Percentiles rank a stretch among this genome's conserved stretches.
These are phyloP conservation scores for Ophiosphaerella korrae DNA, from an alignment of 2,329 filamentous ascomycete species.

Conservation along the genomic window DNA sequence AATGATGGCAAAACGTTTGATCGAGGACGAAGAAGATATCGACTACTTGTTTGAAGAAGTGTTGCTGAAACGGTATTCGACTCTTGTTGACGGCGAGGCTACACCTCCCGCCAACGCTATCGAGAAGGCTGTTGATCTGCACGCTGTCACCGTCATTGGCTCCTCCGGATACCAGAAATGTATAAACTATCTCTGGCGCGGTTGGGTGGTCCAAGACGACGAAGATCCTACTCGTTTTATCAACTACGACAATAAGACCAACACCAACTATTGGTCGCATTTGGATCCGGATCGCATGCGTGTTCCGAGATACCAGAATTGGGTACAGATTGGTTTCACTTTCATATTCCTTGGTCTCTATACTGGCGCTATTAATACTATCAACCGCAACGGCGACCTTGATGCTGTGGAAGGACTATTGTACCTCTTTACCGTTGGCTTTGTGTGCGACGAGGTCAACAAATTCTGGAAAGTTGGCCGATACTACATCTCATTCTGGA, in stretches of 20 bases:
- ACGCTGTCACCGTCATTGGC: slow-evolving; percentile 85
- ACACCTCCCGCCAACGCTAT: slow-evolving; percentile 84
- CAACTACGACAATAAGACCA: slow-evolving; percentile 81
- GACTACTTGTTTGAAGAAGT: slow-evolving; percentile 79
- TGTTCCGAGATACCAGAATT: slow-evolving; percentile 89
- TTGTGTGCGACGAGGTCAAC: slow-evolving; percentile 81
- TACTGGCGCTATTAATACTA: slow-evolving; percentile 89
- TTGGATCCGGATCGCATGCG: slow-evolving; percentile 95
- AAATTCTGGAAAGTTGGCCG: slow-evolving; percentile 96
- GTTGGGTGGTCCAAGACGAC: slow-evolving; percentile 96
- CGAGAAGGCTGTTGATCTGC: slow-evolving; percentile 90
- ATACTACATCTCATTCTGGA: slow-evolving; percentile 95
- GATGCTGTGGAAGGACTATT: slow-evolving; percentile 83
- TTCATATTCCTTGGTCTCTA: slow-evolving; percentile 83
- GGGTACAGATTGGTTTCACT: slow-evolving; percentile 82
- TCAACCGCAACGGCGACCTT: slow-evolving; percentile 82
- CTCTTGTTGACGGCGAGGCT: slow-evolving; percentile 71
- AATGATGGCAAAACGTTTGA: slow-evolving; percentile 87
- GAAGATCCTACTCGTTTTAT: slow-evolving; percentile 88
- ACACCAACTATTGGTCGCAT: slow-evolving; percentile 77
- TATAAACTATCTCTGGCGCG: slow-evolving; percentile 88
- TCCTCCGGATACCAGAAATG: slow-evolving; percentile 96
- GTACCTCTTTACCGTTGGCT: slow-evolving; percentile 90
- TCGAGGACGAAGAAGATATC: slow-evolving; percentile 82
- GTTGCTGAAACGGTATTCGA: slow-evolving; percentile 86